phyloP scores from a whole-genome alignment of 2,329 filamentous ascomycete species.

The Aspergillus sp. region DNA sequence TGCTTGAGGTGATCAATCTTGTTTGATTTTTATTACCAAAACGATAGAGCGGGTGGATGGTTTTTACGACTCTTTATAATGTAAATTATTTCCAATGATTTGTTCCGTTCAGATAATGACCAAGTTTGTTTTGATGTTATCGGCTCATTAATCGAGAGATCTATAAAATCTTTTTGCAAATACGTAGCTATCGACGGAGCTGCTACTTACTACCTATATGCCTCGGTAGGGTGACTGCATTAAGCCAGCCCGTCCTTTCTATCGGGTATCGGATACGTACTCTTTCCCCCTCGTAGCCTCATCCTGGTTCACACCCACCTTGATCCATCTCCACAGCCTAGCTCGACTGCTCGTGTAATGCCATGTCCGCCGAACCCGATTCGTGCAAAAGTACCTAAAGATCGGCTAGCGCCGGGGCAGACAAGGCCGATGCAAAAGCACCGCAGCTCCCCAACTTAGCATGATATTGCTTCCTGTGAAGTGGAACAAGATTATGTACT shows the following conservation, averaged over 20 bases:
- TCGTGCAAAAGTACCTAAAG: background rate
- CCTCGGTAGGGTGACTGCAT: too few relatives aligned
- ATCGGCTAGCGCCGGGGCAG: background rate
- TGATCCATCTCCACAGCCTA: too few relatives aligned
- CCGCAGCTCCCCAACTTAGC: too few relatives aligned
- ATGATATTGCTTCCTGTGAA: too few relatives aligned
- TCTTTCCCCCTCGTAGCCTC: too few relatives aligned
- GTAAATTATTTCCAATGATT: background rate
- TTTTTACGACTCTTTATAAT: background rate
- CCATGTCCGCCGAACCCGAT: too few relatives aligned
- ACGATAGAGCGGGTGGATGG: background rate
- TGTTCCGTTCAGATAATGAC: background rate
- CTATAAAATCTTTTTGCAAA: background rate
- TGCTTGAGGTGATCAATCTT: slow-evolving; percentile 15
- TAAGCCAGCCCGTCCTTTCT: too few relatives aligned
- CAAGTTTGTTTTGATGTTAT: background rate
- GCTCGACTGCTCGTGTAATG: too few relatives aligned
- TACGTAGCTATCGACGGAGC: background rate
- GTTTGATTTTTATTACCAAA: background rate
- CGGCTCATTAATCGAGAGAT: background rate
- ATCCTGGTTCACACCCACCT: too few relatives aligned
- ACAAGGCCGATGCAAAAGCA: background rate
- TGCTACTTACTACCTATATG: too few relatives aligned
- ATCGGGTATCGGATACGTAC: too few relatives aligned
- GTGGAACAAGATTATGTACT: too few relatives aligned